Base-by-base conservation (phyloP, 768 basidiomycete species). In the Saitozyma podzolica region DNA sequence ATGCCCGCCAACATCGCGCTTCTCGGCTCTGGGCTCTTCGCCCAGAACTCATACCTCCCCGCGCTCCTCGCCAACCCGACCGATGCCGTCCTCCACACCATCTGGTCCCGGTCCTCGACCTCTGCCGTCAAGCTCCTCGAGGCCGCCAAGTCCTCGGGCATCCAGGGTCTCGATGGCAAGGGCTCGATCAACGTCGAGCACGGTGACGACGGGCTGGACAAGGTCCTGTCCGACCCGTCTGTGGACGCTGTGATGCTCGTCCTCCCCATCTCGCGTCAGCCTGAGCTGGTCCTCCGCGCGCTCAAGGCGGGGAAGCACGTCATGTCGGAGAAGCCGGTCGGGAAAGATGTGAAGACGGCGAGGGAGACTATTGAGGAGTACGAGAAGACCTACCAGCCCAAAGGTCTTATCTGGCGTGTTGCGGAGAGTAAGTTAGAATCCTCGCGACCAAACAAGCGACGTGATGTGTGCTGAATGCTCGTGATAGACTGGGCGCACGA, bases 271-370 rank as follows among this genome's bases (percentile, higher is more conserved):
- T 84, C 86, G 0, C 69, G 83, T 5, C 91, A 92, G 76, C 90
- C 91, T 2, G 78, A 80, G 16, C 81, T 92, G 62, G 81, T 94
- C 58, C 78, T 85, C 61, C 85, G 84, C 70, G 71, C 73, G 0
- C 61, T 72, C 50, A 59, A 73, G 51, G 88, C 89, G 3, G 89
- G 91, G 37, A 95, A 94, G 80, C 89, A 93, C 74, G 90, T 94
- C 54, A 75, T 93, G 63, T 88, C 88, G 77, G 92, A 95, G 82
- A 94, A 94, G 74, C 92, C 92, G 7, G 84, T 92, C 13, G 90
- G 86, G 3, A 83, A 86, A 48, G 87, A 89, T 69, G 85, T 92
- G 50, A 82, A 83, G 39, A 80, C 81, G 2, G 91, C 88, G 0
- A 78, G 85, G 51, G 81, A 82, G 63, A 82, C 92, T 54, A 87